phyloP scores from a whole-genome alignment of 129 eudicot species.

The Cynara cardunculus region DNA sequence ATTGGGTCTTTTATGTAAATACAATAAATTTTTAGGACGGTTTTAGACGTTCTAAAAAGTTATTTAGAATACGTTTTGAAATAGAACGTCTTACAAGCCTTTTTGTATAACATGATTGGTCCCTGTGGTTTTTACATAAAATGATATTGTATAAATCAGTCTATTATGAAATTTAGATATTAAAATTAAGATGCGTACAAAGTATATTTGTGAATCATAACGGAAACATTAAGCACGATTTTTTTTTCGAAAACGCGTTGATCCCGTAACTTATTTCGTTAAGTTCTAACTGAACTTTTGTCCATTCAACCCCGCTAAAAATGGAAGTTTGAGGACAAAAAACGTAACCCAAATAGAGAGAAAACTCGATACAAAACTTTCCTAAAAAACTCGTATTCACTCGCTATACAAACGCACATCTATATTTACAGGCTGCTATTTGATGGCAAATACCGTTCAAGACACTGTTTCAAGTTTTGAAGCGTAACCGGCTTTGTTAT shows the following conservation, averaged over 20 bases:
- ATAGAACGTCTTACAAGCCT: no score
- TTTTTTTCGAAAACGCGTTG: not conserved
- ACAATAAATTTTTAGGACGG: not conserved
- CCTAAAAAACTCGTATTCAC: conserved; percentile 41
- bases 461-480: conserved; percentile 59
- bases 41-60: no score
- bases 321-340: conserved; percentile 19
- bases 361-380: conserved; percentile 50
- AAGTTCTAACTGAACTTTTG: conserved; percentile 2
- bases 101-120: no score
- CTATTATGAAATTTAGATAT: no score
- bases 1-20: not conserved
- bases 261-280: not conserved
- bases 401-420: conserved; percentile 43
- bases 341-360: not conserved
- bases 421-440: conserved; percentile 29
- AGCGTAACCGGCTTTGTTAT: conserved; percentile 78
- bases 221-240: not conserved
- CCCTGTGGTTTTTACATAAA: no score
- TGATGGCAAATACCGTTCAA: conserved; percentile 44
- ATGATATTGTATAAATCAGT: no score
- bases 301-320: conserved; percentile 23
- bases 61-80: no score
- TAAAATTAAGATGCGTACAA: no score
- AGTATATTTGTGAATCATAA: not conserved